Evolutionary conservation across 306 rosid genomes (phyloP).

Genomic region (Glycyrrhiza uralensis): DNA sequence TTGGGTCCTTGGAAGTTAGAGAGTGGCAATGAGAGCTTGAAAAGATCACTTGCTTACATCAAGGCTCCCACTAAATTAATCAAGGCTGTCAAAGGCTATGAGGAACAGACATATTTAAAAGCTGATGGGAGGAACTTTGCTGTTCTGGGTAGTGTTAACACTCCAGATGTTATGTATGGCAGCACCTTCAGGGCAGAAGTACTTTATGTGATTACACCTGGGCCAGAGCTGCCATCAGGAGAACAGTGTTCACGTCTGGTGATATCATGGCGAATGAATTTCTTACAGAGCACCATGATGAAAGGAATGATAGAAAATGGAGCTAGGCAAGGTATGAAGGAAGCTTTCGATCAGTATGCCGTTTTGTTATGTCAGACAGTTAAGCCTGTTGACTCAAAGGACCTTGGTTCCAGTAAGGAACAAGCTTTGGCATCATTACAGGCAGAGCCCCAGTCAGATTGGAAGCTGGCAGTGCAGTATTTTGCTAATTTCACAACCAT

Average conservation of each 20-base stretch:
- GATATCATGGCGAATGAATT: slow-evolving; percentile 87
- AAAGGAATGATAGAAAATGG: slow-evolving; percentile 94
- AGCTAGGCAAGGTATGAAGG: slow-evolving; percentile 90
- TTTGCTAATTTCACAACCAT: slow-evolving; percentile 69
- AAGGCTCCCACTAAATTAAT: slow-evolving; percentile 75
- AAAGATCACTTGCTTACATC: slow-evolving; percentile 61
- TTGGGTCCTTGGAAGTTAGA: slow-evolving; percentile 72
- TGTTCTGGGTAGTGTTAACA: slow-evolving; percentile 60
- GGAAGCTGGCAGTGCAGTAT: slow-evolving; percentile 73
- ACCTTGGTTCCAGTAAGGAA: slow-evolving; percentile 78
- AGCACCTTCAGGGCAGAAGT: slow-evolving; percentile 67
- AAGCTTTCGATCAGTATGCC: slow-evolving; percentile 72
- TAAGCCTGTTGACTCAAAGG: slow-evolving; percentile 74
- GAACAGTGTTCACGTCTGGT: slow-evolving; percentile 71
- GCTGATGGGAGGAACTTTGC: slow-evolving; percentile 78
- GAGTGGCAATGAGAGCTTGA: slow-evolving; percentile 42
- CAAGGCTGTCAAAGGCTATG: slow-evolving; percentile 73
- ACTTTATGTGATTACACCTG: slow-evolving; percentile 76
- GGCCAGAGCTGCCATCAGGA: slow-evolving; percentile 82
- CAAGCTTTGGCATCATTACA: slow-evolving; percentile 78
- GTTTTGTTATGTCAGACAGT: slow-evolving; percentile 58
- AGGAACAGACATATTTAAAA: slow-evolving; percentile 82
- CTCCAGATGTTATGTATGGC: slow-evolving; percentile 91
- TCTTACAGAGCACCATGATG: slow-evolving; percentile 96
- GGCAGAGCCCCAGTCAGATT: slow-evolving; percentile 61